Percentiles rank a stretch among this genome's conserved stretches.
phyloP scores from a whole-genome alignment of 441 rosid genomes.

The Theobroma grandiflorum region DNA sequence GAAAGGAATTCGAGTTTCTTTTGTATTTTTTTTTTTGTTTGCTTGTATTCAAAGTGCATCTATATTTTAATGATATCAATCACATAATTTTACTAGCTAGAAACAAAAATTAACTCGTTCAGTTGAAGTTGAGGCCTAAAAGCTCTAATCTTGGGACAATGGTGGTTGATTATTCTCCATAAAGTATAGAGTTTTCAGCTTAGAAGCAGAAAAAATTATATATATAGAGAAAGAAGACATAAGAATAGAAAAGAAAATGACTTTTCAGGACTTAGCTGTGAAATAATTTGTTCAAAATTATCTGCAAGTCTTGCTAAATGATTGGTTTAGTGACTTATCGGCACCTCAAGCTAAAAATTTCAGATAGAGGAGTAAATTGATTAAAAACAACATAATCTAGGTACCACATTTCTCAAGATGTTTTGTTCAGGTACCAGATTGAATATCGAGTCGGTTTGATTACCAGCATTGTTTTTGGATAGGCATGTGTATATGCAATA shows the following conservation, averaged over 20 bases:
- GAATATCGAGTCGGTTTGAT: background rate
- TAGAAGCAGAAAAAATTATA: background rate
- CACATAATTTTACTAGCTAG: background rate
- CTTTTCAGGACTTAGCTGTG: background rate
- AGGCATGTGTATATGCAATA: background rate
- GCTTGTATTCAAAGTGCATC: background rate
- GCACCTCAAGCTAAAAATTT: background rate
- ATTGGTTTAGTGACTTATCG: background rate
- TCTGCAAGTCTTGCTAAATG: background rate
- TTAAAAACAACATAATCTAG: background rate
- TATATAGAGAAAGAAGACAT: background rate
- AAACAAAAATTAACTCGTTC: background rate
- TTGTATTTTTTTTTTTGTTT: background rate
- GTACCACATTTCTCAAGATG: background rate
- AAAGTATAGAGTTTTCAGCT: background rate
- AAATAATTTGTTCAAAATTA: background rate
- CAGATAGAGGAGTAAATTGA: background rate
- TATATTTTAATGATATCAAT: background rate
- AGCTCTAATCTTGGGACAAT: background rate
- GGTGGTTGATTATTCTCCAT: background rate
- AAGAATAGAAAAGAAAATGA: background rate
- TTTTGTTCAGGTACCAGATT: background rate
- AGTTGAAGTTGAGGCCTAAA: background rate
- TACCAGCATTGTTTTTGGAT: background rate
- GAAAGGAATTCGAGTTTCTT: background rate